Evolutionary conservation across 169 alveolate genomes (phyloP), one percentile per base, ranked within the genome.

Genomic region (Eimeria necatrix): DNA sequence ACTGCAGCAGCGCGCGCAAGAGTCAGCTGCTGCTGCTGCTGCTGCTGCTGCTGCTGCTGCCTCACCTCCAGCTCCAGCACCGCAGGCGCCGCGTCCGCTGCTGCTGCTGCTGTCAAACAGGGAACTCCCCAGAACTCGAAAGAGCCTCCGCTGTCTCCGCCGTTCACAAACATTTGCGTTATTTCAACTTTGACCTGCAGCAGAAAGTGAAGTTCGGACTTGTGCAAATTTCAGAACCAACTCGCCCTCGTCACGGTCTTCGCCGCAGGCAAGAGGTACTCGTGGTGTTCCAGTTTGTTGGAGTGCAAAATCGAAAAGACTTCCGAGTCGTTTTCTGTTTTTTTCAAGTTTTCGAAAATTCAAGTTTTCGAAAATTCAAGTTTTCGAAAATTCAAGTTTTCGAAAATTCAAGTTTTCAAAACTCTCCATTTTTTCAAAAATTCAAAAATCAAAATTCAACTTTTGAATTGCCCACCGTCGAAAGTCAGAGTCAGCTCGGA

Each of bases 141-240:
- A 16, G 93, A 70, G 22, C 96, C 96, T 41, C 96, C 96, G 80
- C 95, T 94, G 18, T 94, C 95, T 20, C 88, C 90, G 12, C 96
- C 96, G 86, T 85, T 94, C 18, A 52, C 70, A 71, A 24, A 87
- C 96, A 94, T 94, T 71, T 89, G 71, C 16, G 94, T 87, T n/a
- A 94, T 76, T 53, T 94, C 96, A n/a, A 78, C 70, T 87, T 87
- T 5, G 14, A 94, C 68, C 94, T 94, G 70, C 26, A 56, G 2
- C 10, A 56, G 3, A 56, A 56, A 56, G 4, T 9, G 64, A 56
- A 56, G 18, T 18, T 8, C 14, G 41, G n/a, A 24, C 20, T 3
- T 22, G 46, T 7, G 26, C 20, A 71, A 26, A 41, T 4, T 22
- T 71, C 7, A 10, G 9, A 0, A 24, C 12, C n/a, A 8, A 49